Evolutionary conservation across 1,284 basidiomycete genomes (phyloP).

Genomic region (Tremellales sp.): DNA sequence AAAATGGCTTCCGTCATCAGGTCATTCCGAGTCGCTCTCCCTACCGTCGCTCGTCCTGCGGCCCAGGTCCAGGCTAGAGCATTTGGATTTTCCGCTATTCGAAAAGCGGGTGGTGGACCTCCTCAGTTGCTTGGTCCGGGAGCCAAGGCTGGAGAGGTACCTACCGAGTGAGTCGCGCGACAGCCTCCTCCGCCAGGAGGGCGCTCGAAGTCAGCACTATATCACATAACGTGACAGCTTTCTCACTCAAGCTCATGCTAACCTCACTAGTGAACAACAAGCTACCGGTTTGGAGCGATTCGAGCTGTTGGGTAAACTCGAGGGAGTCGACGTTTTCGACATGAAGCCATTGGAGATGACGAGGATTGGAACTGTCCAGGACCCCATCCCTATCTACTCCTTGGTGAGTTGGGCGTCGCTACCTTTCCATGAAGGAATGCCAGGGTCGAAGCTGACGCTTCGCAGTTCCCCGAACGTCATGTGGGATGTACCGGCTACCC

Average conservation of each 20-base stretch:
- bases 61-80: slow-evolving; percentile 22
- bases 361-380: slow-evolving; percentile 78
- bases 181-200: neutral
- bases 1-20: slow-evolving; percentile 36
- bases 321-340: slow-evolving; percentile 90
- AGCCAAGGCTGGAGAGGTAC: slow-evolving; percentile 41
- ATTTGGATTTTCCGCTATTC: slow-evolving; percentile 39
- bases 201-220: neutral
- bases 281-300: slow-evolving; percentile 95
- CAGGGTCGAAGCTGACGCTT: neutral
- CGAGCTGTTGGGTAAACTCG: slow-evolving; percentile 81
- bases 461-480: slow-evolving; percentile 69
- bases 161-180: slow-evolving; percentile 46
- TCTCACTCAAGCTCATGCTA: slow-evolving; percentile 2
- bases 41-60: slow-evolving; percentile 18
- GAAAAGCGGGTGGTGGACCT: slow-evolving; percentile 28
- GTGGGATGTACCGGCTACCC: slow-evolving; percentile 89
- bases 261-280: slow-evolving; percentile 63
- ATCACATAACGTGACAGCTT: neutral
- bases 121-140: slow-evolving; percentile 42
- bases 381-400: slow-evolving; percentile 85
- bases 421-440: neutral
- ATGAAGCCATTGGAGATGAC: slow-evolving; percentile 78
- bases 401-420: too few relatives aligned
- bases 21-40: slow-evolving; percentile 30